Conservation (phyloP, 768 basidiomycete species). For the Dendrothele bispora region DNA sequence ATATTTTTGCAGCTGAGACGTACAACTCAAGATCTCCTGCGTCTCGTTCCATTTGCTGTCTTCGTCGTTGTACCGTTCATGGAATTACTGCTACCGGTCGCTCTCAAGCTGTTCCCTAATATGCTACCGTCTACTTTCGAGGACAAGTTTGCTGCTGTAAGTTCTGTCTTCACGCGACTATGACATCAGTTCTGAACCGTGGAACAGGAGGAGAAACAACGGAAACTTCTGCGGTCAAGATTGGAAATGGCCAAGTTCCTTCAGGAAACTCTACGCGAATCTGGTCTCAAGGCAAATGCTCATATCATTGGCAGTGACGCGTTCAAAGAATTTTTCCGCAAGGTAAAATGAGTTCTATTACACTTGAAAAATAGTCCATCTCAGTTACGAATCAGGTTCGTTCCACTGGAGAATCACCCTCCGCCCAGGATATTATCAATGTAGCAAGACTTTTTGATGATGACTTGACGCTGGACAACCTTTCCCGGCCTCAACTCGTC, state of each 20-base stretch:
- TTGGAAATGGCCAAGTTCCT: constrained; percentile 99
- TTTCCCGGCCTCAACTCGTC: constrained; percentile 96
- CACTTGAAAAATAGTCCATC: neutral
- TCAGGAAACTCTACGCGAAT: constrained; percentile 95
- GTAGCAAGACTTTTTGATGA: constrained; percentile 98
- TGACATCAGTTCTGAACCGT: neutral
- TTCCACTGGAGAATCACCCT: constrained; percentile 93
- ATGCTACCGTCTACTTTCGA: constrained; percentile 99
- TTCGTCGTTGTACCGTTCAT: constrained; percentile 98
- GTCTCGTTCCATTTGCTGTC: constrained; percentile 92
- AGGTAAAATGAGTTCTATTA: constrained; percentile 47
- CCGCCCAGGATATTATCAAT: constrained; percentile 83
- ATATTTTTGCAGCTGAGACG: constrained; percentile 68
- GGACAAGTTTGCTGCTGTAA: constrained; percentile 90
- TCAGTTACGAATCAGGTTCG: constrained; percentile 56
- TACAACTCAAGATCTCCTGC: constrained; percentile 89
- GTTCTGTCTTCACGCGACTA: constrained; percentile 8
- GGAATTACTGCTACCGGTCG: constrained; percentile 95
- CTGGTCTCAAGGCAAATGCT: constrained; percentile 86
- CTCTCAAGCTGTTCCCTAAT: constrained; percentile 95
- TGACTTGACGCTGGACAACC: constrained; percentile 95
- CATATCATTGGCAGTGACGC: constrained; percentile 94
- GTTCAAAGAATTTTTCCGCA: constrained; percentile 99
- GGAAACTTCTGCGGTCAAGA: constrained; percentile 90
- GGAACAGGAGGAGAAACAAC: constrained; percentile 89